Percentiles rank a stretch among this genome's conserved stretches.
Evolutionary conservation across 495 filamentous ascomycete species (phyloP).

Genomic region (Penicillium alfredii): DNA sequence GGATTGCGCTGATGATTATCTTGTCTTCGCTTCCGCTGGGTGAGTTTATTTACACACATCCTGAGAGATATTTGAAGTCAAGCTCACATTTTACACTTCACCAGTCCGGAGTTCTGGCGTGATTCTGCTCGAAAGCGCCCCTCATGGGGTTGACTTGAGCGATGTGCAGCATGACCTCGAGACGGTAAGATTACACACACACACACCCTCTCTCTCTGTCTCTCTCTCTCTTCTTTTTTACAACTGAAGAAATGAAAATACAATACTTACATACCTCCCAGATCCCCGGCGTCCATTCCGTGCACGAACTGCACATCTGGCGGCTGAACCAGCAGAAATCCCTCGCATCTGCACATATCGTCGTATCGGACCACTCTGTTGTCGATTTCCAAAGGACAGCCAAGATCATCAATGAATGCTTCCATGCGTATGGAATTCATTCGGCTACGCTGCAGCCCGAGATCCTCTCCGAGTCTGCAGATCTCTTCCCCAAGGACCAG

Average conservation of each 20-base stretch:
- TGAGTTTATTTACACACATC: constrained; percentile 8
- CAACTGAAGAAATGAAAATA: no score
- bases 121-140: constrained; percentile 80
- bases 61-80: background rate
- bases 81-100: constrained; percentile 4
- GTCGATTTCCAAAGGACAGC: constrained; percentile 33
- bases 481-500: constrained; percentile 4
- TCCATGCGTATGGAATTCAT: constrained; percentile 50
- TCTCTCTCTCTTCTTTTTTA: no score
- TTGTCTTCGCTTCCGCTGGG: constrained; percentile 35
- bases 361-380: constrained; percentile 33
- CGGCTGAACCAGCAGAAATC: constrained; percentile 45
- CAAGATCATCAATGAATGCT: constrained; percentile 41
- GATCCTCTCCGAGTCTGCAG: constrained; percentile 6
- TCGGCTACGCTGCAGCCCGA: constrained; percentile 48
- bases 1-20: constrained; percentile 42
- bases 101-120: constrained; percentile 34
- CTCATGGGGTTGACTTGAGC: constrained; percentile 63
- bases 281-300: constrained; percentile 39
- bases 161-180: constrained; percentile 72
- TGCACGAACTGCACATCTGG: constrained; percentile 52
- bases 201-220: background rate
- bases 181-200: no score
- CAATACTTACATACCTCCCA: constrained; percentile 7
- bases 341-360: constrained; percentile 46